Evolutionary conservation across 768 basidiomycete species (phyloP).

Genomic region (Pleurotus sapidus): DNA sequence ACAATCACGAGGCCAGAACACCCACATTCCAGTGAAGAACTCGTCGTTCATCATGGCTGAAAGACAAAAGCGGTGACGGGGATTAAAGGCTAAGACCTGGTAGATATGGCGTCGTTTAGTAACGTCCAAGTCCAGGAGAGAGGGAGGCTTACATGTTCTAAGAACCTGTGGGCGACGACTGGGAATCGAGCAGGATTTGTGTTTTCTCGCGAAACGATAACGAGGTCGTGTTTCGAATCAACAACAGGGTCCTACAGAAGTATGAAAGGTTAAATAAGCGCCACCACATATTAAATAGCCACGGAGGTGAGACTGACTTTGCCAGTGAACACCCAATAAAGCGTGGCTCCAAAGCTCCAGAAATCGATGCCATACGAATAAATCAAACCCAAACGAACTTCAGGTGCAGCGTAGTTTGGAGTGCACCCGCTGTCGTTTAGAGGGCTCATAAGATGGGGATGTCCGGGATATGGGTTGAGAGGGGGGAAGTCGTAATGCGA

Average conservation of each 20-base stretch:
- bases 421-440: not conserved
- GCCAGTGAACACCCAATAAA: not conserved
- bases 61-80: not conserved
- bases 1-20: not conserved
- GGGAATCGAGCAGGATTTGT: not conserved
- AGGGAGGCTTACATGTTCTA: not conserved
- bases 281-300: not conserved
- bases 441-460: not conserved
- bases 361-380: conserved; percentile 5
- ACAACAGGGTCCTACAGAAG: not conserved
- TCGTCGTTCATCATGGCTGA: not conserved
- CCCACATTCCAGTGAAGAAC: not conserved
- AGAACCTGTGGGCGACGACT: not conserved
- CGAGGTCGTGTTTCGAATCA: not conserved
- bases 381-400: not conserved
- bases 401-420: not conserved
- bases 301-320: not conserved
- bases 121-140: not conserved
- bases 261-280: not conserved
- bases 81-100: not conserved
- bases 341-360: not conserved
- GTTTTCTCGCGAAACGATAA: not conserved
- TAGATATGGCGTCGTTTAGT: not conserved
- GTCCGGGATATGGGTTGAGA: not conserved
- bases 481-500: not conserved